Base-by-base conservation (phyloP, 306 rosid species). In the Hippophae rhamnoides region DNA sequence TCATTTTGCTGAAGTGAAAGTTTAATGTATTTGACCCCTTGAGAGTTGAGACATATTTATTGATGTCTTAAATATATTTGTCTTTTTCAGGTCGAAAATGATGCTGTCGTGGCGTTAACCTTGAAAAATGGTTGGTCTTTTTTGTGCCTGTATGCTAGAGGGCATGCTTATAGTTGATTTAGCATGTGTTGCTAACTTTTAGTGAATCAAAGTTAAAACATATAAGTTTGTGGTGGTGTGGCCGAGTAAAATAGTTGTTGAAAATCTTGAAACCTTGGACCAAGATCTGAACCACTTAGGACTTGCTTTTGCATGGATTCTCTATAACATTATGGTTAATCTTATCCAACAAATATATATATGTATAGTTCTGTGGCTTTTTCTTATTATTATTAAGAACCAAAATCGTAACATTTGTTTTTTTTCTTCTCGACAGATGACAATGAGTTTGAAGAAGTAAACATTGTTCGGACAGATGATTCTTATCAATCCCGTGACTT, bases 21-120 rank as follows among this genome's bases (percentile, higher is more conserved):
- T 6, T 18, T 1, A 3, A 51, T 13, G 4, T 51, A 13, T 13
- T 13, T n/a, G 7, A 51, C 23, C 57, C 57, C 5, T 53, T 53
- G 42, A 25, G 43, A 49, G 49, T 4, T 31, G 38, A 31, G 4
- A 40, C 23, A 46, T 6, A 25, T 53, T 12, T 43, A 43, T 18
- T 54, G 25, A 23, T 13, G 8, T 31, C 6, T 54, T 5, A 40
- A 13, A 45, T 12, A 56, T 48, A 58, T 18, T 18, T 43, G 47
- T 62, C 40, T 41, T 43, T 38, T 74, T 55, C 92, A 90, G 96
- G 90, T 90, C 62, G 97, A 87, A 74, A 90, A 85, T 58, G 96
- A 90, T 64, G 81, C 83, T 13, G 84, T 87, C 59, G 85, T 90
- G 65, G 96, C 96, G 43, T 78, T 90, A 75, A 78, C 97, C 54